Evolutionary conservation across 2,329 filamentous ascomycete genomes (phyloP), one percentile per base, ranked within the genome.

Genomic region (Plenodomus tracheiphilus): DNA sequence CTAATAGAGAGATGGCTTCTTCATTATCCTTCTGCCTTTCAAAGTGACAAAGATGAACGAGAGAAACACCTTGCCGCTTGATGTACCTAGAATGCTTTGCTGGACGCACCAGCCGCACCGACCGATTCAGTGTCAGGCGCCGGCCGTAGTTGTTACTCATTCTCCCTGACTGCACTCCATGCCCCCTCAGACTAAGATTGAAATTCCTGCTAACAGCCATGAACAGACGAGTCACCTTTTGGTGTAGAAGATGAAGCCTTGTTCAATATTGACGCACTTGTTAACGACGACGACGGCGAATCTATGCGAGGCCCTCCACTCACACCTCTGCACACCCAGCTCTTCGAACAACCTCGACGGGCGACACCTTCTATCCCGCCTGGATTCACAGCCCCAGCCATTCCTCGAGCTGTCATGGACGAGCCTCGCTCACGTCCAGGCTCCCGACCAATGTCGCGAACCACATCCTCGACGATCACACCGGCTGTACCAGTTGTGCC

Each of bases 261-360:
- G 2, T 77, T 78, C 37, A 85, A 81, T n/a, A 82, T 89, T 35
- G 86, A 89, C 66, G 85, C 85, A 3, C 74, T 89, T 3, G 86
- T 89, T 11, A 82, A 85, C 18, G 86, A 89, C 38, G 53, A 54
- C 22, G 65, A 71, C 4, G 51, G 56, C 25, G 63, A 62, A 55
- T 58, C 53, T 43, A 43, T 49, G 74, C 82, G 52, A 21, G 53
- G 32, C 16, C 49, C 45, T 34, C 52, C 56, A 19, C 51, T 45
- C 25, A 61, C 56, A 16, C 54, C 62, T 9, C 36, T 68, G 32
- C 43, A 46, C 17, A 50, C 49, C 39, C 67, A 66, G 8, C 56
- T 65, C 17, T 54, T 71, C 28, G 63, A 70, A 35, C 70, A 72
- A 46, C 70, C 70, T 41, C 70, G 74, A 30, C 70, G 73, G 19